phyloP scores from a whole-genome alignment of 164 flowering plant species.

The Vitis rupestris region DNA sequence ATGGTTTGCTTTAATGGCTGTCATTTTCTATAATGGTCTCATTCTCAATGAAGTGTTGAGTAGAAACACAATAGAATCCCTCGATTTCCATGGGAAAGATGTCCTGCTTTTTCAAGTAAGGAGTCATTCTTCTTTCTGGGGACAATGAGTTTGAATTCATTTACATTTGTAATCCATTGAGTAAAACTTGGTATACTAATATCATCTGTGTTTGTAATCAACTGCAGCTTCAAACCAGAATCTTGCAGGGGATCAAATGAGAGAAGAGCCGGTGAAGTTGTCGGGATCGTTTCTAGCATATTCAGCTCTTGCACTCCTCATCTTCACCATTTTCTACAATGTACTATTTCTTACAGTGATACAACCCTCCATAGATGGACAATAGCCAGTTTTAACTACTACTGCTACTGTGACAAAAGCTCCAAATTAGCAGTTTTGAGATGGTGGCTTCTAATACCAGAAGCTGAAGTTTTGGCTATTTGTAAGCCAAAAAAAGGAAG shows the following conservation, averaged over 20 bases:
- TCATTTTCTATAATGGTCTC: too few species aligned
- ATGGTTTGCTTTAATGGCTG: too few species aligned
- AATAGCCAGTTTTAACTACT: conserved; percentile 11
- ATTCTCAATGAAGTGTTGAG: too few species aligned
- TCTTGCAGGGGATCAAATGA: conserved; percentile 9
- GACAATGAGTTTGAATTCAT: neutral
- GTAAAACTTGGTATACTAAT: conserved; percentile 1
- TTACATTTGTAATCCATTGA: neutral
- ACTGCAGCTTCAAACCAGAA: conserved; percentile 37
- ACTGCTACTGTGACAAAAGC: neutral
- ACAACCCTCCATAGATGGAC: conserved; percentile 62
- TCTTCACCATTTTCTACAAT: conserved; percentile 60
- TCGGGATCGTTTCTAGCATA: conserved; percentile 39
- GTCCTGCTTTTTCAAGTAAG: too few species aligned
- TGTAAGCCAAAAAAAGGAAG: neutral
- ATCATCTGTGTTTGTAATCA: conserved; percentile 3
- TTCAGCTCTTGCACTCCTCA: conserved; percentile 34
- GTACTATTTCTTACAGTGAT: conserved; percentile 47
- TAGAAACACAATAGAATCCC: too few species aligned
- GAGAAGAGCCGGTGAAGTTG: conserved; percentile 35
- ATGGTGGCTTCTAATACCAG: too few species aligned
- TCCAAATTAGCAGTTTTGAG: neutral
- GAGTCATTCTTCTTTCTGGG: neutral
- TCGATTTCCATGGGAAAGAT: too few species aligned
- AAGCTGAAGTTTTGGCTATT: too few species aligned